Evolutionary conservation across 306 rosid species (phyloP).

Genomic region (Cucurbita pepo): DNA sequence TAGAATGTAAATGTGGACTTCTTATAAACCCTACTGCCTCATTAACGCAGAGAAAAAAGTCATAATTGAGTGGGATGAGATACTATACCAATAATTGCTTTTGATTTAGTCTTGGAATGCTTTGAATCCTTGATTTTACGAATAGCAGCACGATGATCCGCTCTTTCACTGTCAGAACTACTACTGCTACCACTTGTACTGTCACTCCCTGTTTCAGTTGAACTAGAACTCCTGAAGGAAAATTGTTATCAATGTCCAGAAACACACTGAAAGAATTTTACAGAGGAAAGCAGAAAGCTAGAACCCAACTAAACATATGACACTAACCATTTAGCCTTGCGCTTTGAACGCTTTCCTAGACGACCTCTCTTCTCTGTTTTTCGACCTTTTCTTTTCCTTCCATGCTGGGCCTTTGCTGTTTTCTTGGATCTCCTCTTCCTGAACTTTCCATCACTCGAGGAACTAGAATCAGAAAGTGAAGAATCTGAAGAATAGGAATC

Average conservation of each 20-base stretch:
- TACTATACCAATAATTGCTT: constrained; percentile 25
- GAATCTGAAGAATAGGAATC: constrained; percentile 43
- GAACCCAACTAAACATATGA: constrained; percentile 8
- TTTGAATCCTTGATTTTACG: constrained; percentile 18
- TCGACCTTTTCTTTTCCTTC: constrained; percentile 48
- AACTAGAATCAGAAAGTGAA: constrained; percentile 54
- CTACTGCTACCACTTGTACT: constrained; percentile 34
- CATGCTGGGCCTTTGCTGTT: constrained; percentile 33
- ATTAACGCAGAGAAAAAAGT: neutral
- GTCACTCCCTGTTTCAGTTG: constrained; percentile 50
- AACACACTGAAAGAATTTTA: constrained; percentile 8
- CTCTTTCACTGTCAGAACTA: constrained; percentile 44
- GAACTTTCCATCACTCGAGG: constrained; percentile 48
- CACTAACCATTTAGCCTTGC: constrained; percentile 42
- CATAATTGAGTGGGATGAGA: neutral
- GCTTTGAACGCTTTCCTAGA: constrained; percentile 34
- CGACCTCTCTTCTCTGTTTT: constrained; percentile 42
- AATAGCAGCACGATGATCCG: constrained; percentile 16
- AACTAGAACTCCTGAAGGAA: constrained; percentile 41
- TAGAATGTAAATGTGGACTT: neutral
- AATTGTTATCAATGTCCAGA: constrained; percentile 16
- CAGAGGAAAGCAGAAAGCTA: neutral
- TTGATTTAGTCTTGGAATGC: constrained; percentile 25
- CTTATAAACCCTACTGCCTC: neutral
- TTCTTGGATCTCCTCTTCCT: constrained; percentile 43